Evolutionary conservation across 164 flowering plant genomes (phyloP).

Genomic region (Echeveria elegans): DNA sequence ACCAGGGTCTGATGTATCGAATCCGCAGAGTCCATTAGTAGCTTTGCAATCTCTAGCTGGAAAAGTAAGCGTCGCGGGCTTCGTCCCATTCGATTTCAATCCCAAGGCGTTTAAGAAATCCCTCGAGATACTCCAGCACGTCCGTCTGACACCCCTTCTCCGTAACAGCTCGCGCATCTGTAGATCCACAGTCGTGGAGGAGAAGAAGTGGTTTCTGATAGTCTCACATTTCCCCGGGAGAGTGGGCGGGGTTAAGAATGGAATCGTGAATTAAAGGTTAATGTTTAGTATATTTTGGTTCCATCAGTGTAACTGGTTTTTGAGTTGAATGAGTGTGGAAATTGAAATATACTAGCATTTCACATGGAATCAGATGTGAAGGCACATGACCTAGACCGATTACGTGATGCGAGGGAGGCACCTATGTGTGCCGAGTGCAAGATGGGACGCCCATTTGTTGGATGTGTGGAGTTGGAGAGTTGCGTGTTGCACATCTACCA

Average conservation of each 20-base stretch:
- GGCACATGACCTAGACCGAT: too few relatives aligned
- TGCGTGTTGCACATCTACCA: too few relatives aligned
- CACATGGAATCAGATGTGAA: too few relatives aligned
- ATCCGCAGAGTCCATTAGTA: constrained; percentile 53
- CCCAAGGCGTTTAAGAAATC: constrained; percentile 25
- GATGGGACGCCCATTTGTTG: too few relatives aligned
- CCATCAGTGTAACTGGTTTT: too few relatives aligned
- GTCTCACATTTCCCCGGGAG: constrained; percentile 47
- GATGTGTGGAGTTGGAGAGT: too few relatives aligned
- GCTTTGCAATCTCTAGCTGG: constrained; percentile 28
- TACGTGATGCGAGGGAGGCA: too few relatives aligned
- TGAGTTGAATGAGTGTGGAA: too few relatives aligned
- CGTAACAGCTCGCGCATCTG: constrained; percentile 7
- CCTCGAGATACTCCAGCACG: constrained; percentile 39
- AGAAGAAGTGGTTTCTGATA: constrained; percentile 31
- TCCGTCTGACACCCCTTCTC: constrained; percentile 44
- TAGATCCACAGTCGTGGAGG: constrained; percentile 29
- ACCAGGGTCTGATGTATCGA: constrained; percentile 45
- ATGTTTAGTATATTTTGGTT: too few relatives aligned
- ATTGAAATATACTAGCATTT: too few relatives aligned
- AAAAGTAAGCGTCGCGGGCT: constrained; percentile 34
- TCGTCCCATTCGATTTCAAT: constrained; percentile 48
- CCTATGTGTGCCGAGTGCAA: too few relatives aligned
- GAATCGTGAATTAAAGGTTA: too few relatives aligned
- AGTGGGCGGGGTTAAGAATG: constrained; percentile 41